Conservation (phyloP, 208 protist species). For the Crithidia thermophila region DNA sequence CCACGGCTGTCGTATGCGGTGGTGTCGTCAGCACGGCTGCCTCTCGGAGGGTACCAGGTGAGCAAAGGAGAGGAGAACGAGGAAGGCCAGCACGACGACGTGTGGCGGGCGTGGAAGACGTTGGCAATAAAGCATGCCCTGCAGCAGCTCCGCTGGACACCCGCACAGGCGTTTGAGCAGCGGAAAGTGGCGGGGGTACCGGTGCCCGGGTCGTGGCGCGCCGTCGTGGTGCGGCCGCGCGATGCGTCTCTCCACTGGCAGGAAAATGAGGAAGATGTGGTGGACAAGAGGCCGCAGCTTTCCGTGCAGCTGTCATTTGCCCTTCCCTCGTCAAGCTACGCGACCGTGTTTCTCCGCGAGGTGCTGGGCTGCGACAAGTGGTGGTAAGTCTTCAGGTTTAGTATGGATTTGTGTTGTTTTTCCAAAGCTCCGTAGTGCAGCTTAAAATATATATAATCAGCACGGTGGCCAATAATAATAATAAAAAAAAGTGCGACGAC, state of each 20-base stretch:
- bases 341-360: slow-evolving; percentile 80
- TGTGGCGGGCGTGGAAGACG: slow-evolving; percentile 23
- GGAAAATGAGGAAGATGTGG: neutral
- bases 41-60: slow-evolving; percentile 33
- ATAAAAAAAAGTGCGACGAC: no score
- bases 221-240: slow-evolving; percentile 40
- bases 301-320: slow-evolving; percentile 47
- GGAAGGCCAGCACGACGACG: neutral
- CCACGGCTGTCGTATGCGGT: slow-evolving; percentile 9
- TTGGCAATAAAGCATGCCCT: slow-evolving; percentile 29
- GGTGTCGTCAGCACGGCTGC: slow-evolving; percentile 16
- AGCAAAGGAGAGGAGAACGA: neutral
- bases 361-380: slow-evolving; percentile 66
- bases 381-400: no score
- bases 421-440: no score
- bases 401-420: no score
- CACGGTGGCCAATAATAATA: no score
- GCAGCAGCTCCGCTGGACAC: slow-evolving; percentile 30
- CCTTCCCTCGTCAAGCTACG: slow-evolving; percentile 83
- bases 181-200: slow-evolving; percentile 72
- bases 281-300: neutral
- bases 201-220: slow-evolving; percentile 56
- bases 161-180: slow-evolving; percentile 35
- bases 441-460: no score
- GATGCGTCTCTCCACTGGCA: slow-evolving; percentile 14